Evolutionary conservation across 108 stramenopile species (phyloP).

Genomic region (Skeletonema tropicum): DNA sequence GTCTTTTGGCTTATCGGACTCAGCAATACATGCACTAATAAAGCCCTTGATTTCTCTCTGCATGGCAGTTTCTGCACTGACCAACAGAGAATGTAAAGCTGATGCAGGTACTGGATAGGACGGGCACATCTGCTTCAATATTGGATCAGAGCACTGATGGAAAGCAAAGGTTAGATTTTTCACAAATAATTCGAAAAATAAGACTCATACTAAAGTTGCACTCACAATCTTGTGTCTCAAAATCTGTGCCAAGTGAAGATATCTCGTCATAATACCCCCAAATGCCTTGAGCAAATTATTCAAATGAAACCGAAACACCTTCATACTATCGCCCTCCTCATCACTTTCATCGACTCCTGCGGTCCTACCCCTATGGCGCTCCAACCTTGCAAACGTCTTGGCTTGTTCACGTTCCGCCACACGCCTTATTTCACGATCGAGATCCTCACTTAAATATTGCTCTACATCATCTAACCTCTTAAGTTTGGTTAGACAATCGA

Average conservation of each 20-base stretch:
- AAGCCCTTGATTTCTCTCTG: slow-evolving; percentile 81
- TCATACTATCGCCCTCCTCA: slow-evolving; percentile 52
- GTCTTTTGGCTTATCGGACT: slow-evolving; percentile 49
- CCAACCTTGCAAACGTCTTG: slow-evolving; percentile 73
- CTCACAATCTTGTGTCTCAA: slow-evolving; percentile 84
- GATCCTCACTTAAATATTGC: slow-evolving; percentile 60
- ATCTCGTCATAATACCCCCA: slow-evolving; percentile 78
- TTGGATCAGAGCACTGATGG: slow-evolving; percentile 41
- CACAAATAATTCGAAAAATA: not conserved
- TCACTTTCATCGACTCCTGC: slow-evolving; percentile 14
- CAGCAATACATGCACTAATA: slow-evolving; percentile 72
- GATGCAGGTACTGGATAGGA: slow-evolving; percentile 54
- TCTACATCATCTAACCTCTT: slow-evolving; percentile 85
- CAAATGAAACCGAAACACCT: slow-evolving; percentile 78
- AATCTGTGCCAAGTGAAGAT: slow-evolving; percentile 85
- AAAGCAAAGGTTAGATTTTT: not conserved
- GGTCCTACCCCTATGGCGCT: slow-evolving; percentile 38
- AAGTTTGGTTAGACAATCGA: slow-evolving; percentile 73
- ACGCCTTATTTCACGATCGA: slow-evolving; percentile 63
- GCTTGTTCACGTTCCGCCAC: slow-evolving; percentile 81
- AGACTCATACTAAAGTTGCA: slow-evolving; percentile 18
- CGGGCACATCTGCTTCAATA: slow-evolving; percentile 32
- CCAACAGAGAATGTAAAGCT: slow-evolving; percentile 63
- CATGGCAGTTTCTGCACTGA: slow-evolving; percentile 64
- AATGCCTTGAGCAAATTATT: slow-evolving; percentile 74